Percentiles rank a stretch among this genome's conserved stretches.
Conservation (phyloP, 768 basidiomycete species). For the Boletus subcaerulescens region DNA sequence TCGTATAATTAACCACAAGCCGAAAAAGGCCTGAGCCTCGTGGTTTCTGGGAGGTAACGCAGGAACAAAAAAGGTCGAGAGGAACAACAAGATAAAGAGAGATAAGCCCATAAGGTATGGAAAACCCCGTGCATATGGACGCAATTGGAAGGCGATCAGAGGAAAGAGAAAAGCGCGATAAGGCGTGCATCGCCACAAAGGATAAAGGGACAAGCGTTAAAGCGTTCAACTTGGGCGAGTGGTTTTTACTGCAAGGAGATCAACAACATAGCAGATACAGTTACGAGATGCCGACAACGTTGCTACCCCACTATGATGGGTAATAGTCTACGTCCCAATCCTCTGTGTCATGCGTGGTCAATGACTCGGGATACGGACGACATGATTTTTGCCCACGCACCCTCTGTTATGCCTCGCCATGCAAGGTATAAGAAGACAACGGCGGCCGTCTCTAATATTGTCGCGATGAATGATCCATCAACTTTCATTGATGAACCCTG, state of each 20-base stretch:
- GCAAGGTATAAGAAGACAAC: slow-evolving; percentile 67
- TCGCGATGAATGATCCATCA: slow-evolving; percentile 87
- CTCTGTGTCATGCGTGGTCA: slow-evolving; percentile 28
- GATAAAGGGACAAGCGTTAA: slow-evolving; percentile 2
- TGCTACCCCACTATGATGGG: slow-evolving; percentile 28
- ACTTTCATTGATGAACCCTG: slow-evolving; percentile 65
- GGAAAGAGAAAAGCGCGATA: not conserved
- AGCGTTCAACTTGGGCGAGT: not conserved
- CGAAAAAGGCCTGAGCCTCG: not conserved
- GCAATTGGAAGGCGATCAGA: not conserved
- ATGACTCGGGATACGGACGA: not conserved
- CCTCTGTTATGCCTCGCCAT: slow-evolving; percentile 92
- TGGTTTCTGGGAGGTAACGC: slow-evolving; percentile 5
- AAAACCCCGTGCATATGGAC: not conserved
- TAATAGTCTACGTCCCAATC: slow-evolving; percentile 55
- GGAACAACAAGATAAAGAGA: not conserved
- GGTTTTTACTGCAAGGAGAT: slow-evolving; percentile 2
- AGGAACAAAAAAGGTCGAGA: not conserved
- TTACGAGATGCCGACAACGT: not conserved
- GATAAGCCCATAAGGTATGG: not conserved
- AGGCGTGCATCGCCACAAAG: slow-evolving; percentile 6
- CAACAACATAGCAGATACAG: slow-evolving; percentile 14
- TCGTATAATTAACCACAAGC: not conserved
- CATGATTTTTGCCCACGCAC: slow-evolving; percentile 37
- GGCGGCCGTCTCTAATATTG: slow-evolving; percentile 74